These are phyloP conservation scores for Macadamia tetraphylla DNA, from an alignment of 164 flowering plant species.

Conservation along the genomic window DNA sequence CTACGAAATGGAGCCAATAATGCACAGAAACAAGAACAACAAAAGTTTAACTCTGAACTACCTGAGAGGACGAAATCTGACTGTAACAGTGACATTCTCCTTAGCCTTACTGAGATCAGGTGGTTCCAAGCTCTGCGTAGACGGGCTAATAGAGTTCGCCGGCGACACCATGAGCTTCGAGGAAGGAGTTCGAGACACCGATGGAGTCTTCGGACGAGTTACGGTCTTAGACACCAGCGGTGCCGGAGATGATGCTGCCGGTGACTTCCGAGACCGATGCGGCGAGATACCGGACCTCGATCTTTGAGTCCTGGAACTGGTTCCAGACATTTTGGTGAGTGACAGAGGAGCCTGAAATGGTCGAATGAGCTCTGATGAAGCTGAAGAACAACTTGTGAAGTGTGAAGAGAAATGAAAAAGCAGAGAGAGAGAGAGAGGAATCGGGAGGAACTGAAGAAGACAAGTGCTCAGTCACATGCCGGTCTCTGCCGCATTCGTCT, in stretches of 20 bases:
- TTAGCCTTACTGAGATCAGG: slow-evolving; percentile 40
- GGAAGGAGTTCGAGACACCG: slow-evolving; percentile 14
- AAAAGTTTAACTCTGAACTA: slow-evolving; percentile 4
- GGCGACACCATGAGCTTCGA: slow-evolving; percentile 16
- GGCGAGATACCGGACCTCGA: slow-evolving; percentile 46
- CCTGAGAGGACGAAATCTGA: slow-evolving; percentile 90
- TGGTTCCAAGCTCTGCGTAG: slow-evolving; percentile 18
- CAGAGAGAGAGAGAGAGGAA: neutral
- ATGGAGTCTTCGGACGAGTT: slow-evolving; percentile 33
- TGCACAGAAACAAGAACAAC: neutral
- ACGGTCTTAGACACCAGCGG: slow-evolving; percentile 1
- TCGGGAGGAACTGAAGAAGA: slow-evolving; percentile 2
- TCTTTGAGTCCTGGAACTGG: slow-evolving; percentile 33
- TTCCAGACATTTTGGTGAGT: slow-evolving; percentile 12
- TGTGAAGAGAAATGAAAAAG: neutral
- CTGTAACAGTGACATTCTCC: slow-evolving; percentile 85
- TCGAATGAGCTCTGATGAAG: neutral
- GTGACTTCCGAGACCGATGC: slow-evolving; percentile 48
- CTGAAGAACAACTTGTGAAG: neutral
- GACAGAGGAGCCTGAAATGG: too few species aligned
- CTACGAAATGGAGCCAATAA: neutral
- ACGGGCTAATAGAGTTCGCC: slow-evolving; percentile 10
- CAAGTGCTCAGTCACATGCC: slow-evolving; percentile 19
- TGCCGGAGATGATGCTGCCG: slow-evolving; percentile 21
- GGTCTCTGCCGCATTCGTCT: slow-evolving; percentile 7